Evolutionary conservation across 106 monocot species (phyloP).

Genomic region (Dendrobium chrysotoxum): DNA sequence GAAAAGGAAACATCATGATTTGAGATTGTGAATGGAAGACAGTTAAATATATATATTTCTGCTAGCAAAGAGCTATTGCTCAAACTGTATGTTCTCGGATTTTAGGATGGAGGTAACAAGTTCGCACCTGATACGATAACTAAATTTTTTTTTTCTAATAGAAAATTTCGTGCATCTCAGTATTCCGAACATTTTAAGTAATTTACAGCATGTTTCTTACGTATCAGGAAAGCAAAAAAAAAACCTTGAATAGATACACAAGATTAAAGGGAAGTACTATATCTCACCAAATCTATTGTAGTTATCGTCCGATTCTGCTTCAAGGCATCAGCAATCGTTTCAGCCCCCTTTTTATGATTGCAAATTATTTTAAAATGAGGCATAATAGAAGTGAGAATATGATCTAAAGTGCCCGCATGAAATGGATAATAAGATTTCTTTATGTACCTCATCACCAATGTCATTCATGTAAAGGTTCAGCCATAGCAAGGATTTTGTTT

Average conservation of each 20-base stretch:
- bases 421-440: conserved; percentile 1
- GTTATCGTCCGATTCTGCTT: conserved; percentile 79
- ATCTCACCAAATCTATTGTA: conserved; percentile 85
- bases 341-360: conserved; percentile 57
- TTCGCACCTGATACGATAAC: too few relatives aligned
- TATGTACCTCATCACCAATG: conserved; percentile 84
- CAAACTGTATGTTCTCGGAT: background rate
- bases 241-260: background rate
- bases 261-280: background rate
- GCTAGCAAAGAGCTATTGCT: background rate
- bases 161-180: background rate
- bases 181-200: background rate
- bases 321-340: conserved; percentile 88
- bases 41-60: background rate
- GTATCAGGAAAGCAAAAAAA: background rate
- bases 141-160: background rate
- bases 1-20: background rate
- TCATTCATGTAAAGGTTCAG: conserved; percentile 99
- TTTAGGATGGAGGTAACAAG: too few relatives aligned
- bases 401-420: background rate
- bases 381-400: background rate
- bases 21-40: background rate
- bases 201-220: background rate
- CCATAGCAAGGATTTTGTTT: conserved; percentile 80
- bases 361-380: background rate